Evolutionary conservation across 495 filamentous ascomycete genomes (phyloP), one percentile per base, ranked within the genome.

Genomic region (Aspergillus nidulans): DNA sequence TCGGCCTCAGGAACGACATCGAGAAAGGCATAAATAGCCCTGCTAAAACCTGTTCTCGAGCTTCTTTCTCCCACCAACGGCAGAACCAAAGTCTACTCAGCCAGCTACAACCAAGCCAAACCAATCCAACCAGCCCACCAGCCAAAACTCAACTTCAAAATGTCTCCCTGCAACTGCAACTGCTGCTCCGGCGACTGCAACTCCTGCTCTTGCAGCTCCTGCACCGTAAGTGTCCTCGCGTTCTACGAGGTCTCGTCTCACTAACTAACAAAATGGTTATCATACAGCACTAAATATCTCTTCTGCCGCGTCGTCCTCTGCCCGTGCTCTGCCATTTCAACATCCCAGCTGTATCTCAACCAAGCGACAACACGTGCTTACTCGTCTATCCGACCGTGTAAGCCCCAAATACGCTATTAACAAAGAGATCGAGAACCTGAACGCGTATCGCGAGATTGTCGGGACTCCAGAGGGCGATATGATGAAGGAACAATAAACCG

Each of bases 111-210:
- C 25, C 20, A 34, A n/a, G 4, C 52, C 23, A 19, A 55, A 26
- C 34, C 48, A 51, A 49, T 30, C 42, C 9, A 28, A 24, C 43
- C n/a, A 47, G 30, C 28, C 45, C 19, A 56, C 45, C 24, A 23
- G 8, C 9, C 30, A 6, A 6, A 10, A 34, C 30, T n/a, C n/a
- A n/a, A n/a, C 30, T 28, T 34, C 53, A 56, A 56, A 0, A 56
- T 56, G 53, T 56, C 53, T 56, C 53, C 53, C 53, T 56, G 53
- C 53, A 24, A 36, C 19, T 56, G 53, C 53, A 56, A 49, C 53
- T 56, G 53, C 53, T 56, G 53, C 53, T 56, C 53, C 25, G 53
- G 53, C 18, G 32, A 49, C 45, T 56, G 53, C 53, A 44, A 26
- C 44, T 49, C 53, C 25, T 56, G 53, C 53, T 42, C 45, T 44